These are phyloP conservation scores for Xylaria scruposa DNA, from an alignment of 495 filamentous ascomycete genomes.

Conservation along the genomic window DNA sequence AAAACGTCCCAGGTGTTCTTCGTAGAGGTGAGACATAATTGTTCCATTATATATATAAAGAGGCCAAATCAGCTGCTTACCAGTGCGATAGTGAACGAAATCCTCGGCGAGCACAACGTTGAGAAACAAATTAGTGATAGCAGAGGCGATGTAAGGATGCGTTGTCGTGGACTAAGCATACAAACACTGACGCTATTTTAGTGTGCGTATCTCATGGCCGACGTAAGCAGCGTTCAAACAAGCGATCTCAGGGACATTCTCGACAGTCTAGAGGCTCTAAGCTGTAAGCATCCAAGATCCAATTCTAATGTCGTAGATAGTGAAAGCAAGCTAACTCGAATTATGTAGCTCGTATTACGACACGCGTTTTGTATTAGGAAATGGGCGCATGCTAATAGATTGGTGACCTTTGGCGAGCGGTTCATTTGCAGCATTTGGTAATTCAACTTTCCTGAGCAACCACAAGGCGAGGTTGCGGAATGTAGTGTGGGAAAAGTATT, in stretches of 20 bases:
- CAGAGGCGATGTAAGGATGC: slow-evolving; percentile 75
- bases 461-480: slow-evolving; percentile 33
- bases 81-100: slow-evolving; percentile 74
- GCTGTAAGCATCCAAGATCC: slow-evolving; percentile 64
- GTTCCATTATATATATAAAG: neutral
- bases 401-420: slow-evolving; percentile 6
- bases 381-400: slow-evolving; percentile 4
- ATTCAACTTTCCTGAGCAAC: slow-evolving; percentile 32
- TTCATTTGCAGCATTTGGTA: slow-evolving; percentile 27
- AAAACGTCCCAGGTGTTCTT: slow-evolving; percentile 93
- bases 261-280: slow-evolving; percentile 78
- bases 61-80: slow-evolving; percentile 25
- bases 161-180: neutral
- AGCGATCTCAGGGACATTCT: slow-evolving; percentile 85
- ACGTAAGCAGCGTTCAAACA: slow-evolving; percentile 84
- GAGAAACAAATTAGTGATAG: slow-evolving; percentile 98
- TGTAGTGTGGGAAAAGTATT: slow-evolving; percentile 47
- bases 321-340: slow-evolving; percentile 27
- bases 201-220: slow-evolving; percentile 97
- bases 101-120: slow-evolving; percentile 93
- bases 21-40: slow-evolving; percentile 64
- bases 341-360: slow-evolving; percentile 76
- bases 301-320: slow-evolving; percentile 14
- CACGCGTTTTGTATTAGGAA: slow-evolving; percentile 82
- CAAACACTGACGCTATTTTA: slow-evolving; percentile 39